A percentile compares a stretch with the other conserved stretches of the same genome.
phyloP scores from a whole-genome alignment of 148 eudicot species.

The Polygonum maritimum region DNA sequence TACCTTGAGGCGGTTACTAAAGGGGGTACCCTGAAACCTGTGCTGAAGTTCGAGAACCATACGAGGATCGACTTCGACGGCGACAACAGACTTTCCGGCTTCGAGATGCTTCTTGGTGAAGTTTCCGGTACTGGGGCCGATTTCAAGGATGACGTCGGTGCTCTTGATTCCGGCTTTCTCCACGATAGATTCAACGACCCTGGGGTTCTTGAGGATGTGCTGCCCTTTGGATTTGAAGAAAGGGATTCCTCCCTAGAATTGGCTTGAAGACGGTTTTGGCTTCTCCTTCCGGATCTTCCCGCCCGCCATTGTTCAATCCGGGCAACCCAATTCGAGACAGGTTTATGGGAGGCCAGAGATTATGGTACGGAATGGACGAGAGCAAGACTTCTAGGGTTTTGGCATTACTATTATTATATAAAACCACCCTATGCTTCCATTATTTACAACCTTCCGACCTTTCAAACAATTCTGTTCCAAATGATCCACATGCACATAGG shows the following conservation, averaged over 20 bases:
- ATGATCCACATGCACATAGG: too few relatives aligned
- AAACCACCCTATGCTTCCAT: too few relatives aligned
- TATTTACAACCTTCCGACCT: too few relatives aligned
- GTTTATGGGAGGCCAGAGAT: too few relatives aligned
- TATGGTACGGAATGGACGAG: too few relatives aligned
- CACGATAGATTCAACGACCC: slow-evolving; percentile 55
- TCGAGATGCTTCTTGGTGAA: slow-evolving; percentile 84
- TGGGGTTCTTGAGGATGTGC: slow-evolving; percentile 72
- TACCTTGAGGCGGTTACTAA: slow-evolving; percentile 44
- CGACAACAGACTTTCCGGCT: slow-evolving; percentile 57
- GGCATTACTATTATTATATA: too few relatives aligned
- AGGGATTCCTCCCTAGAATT: slow-evolving; percentile 80
- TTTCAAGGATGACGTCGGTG: slow-evolving; percentile 79
- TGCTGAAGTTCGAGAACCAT: slow-evolving; percentile 84
- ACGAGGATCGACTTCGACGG: slow-evolving; percentile 73
- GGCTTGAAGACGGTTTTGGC: slow-evolving; percentile 17
- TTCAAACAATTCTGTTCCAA: too few relatives aligned
- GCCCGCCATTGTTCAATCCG: slow-evolving; percentile 52
- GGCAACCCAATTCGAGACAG: not conserved
- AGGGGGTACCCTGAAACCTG: slow-evolving; percentile 63
- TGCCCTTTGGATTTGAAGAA: slow-evolving; percentile 92
- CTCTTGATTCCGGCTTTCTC: slow-evolving; percentile 65
- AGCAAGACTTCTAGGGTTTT: too few relatives aligned
- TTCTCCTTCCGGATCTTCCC: slow-evolving; percentile 69
- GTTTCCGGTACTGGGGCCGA: slow-evolving; percentile 85